Base-by-base conservation (phyloP, 345 rosid genomes). In the Ceriops tagal region DNA sequence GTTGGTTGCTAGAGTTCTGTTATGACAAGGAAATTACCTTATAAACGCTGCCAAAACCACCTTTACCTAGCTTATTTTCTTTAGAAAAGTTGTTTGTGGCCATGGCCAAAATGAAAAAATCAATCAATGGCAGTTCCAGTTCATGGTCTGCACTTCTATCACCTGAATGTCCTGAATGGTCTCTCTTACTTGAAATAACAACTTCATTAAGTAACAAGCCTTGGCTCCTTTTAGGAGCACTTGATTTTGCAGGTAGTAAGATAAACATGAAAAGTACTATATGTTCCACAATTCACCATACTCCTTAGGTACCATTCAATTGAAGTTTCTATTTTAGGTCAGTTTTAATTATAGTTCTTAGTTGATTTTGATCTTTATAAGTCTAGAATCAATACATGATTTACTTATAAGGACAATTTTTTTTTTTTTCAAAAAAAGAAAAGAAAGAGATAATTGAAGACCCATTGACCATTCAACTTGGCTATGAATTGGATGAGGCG, bases 31-130 rank as follows among this genome's bases (percentile, higher is more conserved):
- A 69, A 72, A 58, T 77, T 86, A 93, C 96, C 96, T 81, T 86
- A 79, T 93, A 87, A 28, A 93, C 98, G 20, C 69, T 28, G 11
- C 98, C 98, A 58, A 91, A 88, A 19, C 96, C 92, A 5, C 96
- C 96, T 67, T 83, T 84, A 35, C 96, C 96, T 5, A 89, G 79
- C 70, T 80, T 82, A 61, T 84, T 81, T 46, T 78, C 75, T 4
- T 81, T 80, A 5, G 83, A 65, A 67, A 87, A 87, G 71, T 84
- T 77, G 60, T 77, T 24, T 0, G 90, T 87, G 10, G 92, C 89
- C 9, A 46, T 62, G 27, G 75, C 80, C 16, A 89, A 51, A 27
- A 83, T 67, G 49, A 60, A 71, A 71, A 89, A 82, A 79, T 84
- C 86, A 46, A 85, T 77, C 64, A 84, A 52, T 0, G 89, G 92